Conservation (phyloP, 192 early-diverging fungal species). For the Diversispora epigaea region DNA sequence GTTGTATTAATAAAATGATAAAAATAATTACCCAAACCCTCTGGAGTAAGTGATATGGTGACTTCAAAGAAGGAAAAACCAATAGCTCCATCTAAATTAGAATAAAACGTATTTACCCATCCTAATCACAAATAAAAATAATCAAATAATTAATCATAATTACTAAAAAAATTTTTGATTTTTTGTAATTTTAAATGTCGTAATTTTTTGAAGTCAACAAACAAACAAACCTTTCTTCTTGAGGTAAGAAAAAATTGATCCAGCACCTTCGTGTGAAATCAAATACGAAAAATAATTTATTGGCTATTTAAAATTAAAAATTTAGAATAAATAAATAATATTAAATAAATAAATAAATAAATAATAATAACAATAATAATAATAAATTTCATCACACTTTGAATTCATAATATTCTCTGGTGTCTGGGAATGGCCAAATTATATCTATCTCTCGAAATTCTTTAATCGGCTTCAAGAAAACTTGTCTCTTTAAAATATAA, state of each 20-base stretch:
- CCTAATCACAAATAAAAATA: conserved; percentile 41
- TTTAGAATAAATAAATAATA: too few relatives aligned
- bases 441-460: conserved; percentile 67
- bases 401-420: conserved; percentile 47
- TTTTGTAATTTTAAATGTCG: too few relatives aligned
- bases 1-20: too few relatives aligned
- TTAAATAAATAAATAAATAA: neutral
- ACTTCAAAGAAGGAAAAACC: conserved; percentile 76
- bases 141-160: too few relatives aligned
- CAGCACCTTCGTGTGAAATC: conserved; percentile 81
- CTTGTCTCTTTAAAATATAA: conserved; percentile 46
- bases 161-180: too few relatives aligned
- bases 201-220: too few relatives aligned
- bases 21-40: conserved; percentile 54
- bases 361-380: neutral
- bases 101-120: conserved; percentile 73
- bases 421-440: conserved; percentile 79
- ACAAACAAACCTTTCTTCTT: conserved; percentile 54
- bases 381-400: conserved; percentile 30
- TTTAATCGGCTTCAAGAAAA: conserved; percentile 67
- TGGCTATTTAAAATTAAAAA: conserved; percentile 49
- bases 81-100: conserved; percentile 43
- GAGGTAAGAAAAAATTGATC: conserved; percentile 76
- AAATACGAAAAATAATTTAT: conserved; percentile 74
- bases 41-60: conserved; percentile 64